Evolutionary conservation across 2,329 filamentous ascomycete genomes (phyloP), one percentile per base, ranked within the genome.

Genomic region (Colletotrichum sp.): DNA sequence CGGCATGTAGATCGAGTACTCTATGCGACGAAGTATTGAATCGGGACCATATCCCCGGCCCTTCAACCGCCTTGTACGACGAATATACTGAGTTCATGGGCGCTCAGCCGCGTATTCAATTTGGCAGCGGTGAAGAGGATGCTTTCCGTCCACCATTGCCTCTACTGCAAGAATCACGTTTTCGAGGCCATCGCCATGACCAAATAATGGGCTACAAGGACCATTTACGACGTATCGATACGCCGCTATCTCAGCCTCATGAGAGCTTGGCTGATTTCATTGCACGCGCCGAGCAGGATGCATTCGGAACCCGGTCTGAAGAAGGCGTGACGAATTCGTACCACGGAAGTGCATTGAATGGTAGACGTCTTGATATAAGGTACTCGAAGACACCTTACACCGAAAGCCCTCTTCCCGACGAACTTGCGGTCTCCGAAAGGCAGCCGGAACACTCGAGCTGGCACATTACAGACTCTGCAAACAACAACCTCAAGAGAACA

Each of bases 261-360:
- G 81, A 84, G 63, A 82, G 70, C 21, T 81, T 84, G 70, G 77
- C 76, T n/a, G 82, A 85, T 16, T 85, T 82, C 72, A 85, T 85
- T 55, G 71, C 76, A 16, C 82, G 82, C 68, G 83, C 85, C 59
- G 84, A 85, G 71, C 77, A 63, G 52, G 83, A 85, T 68, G 73
- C 77, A 49, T 49, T 76, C 10, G 30, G 39, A 9, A 44, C 44
- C 3, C 59, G 65, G 16, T 18, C 49, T 34, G 10, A 12, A 63
- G 67, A 26, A 28, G 18, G 30, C 59, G 59, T 21, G 7, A 24
- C 12, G 18, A n/a, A 63, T 16, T 32, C 59, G 32, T 63, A 36
- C 30, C 18, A 63, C 8, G 59, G n/a, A 21, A 21, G 8, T 8
- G 59, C 13, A 13, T 13, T 15, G 21, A 32, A 63, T 32, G 18